Conservation (phyloP, 2,329 filamentous ascomycete genomes). For the Claviceps africana region DNA sequence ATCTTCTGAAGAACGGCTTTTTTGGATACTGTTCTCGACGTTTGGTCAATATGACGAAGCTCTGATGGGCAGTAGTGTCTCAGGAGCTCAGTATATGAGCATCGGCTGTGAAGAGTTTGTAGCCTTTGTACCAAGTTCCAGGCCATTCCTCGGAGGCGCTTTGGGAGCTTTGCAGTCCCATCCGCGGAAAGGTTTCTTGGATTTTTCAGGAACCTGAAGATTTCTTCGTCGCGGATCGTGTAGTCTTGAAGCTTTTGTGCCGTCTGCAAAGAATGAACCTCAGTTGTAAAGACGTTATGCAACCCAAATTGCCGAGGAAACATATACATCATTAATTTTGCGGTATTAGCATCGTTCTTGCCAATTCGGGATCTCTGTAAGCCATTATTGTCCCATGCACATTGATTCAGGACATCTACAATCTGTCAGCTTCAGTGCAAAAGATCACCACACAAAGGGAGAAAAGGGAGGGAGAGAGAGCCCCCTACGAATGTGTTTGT, state of each 20-base stretch:
- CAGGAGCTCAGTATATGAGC: conserved; percentile 67
- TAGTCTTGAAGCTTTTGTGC: conserved; percentile 71
- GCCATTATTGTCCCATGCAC: conserved; percentile 16
- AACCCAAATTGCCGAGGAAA: conserved; percentile 84
- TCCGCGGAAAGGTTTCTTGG: conserved; percentile 6
- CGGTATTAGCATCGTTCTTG: conserved; percentile 32
- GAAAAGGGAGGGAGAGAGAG: background rate
- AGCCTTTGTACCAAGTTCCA: conserved; percentile 50
- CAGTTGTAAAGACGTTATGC: conserved; percentile 80
- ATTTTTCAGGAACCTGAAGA: conserved; percentile 24
- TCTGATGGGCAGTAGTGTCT: conserved; percentile 61
- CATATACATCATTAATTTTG: conserved; percentile 77
- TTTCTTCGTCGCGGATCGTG: conserved; percentile 72
- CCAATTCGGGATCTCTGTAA: background rate
- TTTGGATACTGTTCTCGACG: background rate
- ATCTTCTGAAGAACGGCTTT: background rate
- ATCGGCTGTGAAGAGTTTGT: conserved; percentile 56
- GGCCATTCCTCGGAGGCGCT: conserved; percentile 50
- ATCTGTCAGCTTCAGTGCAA: conserved; percentile 8
- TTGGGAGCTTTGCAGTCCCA: conserved; percentile 34
- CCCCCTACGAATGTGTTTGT: conserved; percentile 64
- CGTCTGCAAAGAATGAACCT: conserved; percentile 49
- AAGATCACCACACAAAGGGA: too few relatives aligned
- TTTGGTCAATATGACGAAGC: conserved; percentile 11
- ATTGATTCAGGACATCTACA: conserved; percentile 69